phyloP scores from a whole-genome alignment of 108 stramenopile species.

The Craspedostauros australis region DNA sequence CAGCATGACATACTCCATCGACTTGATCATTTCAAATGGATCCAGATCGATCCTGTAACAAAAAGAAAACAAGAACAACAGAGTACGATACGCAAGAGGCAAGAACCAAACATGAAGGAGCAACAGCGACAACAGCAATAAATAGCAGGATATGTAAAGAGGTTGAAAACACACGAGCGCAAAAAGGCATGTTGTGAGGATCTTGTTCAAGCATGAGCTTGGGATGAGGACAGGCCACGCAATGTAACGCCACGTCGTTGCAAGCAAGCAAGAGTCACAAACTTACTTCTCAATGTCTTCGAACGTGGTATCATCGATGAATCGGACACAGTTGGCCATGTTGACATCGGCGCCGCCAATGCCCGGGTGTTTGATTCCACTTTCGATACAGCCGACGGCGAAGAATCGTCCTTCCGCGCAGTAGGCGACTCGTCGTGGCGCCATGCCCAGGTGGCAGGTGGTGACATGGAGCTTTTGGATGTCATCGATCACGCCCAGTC shows the following conservation, averaged over 20 bases:
- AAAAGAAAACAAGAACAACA: not conserved
- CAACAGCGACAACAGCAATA: no score
- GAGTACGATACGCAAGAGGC: not conserved
- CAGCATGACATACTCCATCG: conserved; percentile 53
- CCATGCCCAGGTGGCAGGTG: conserved; percentile 87
- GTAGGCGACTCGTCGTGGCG: conserved; percentile 86
- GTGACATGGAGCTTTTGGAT: conserved; percentile 98
- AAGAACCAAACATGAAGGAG: not conserved
- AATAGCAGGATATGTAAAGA: not conserved
- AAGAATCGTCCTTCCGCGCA: conserved; percentile 67
- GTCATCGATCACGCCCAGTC: conserved; percentile 94
- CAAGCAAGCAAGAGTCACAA: not conserved
- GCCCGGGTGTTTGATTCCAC: conserved; percentile 43
- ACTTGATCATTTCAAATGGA: conserved; percentile 78
- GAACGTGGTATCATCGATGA: conserved; percentile 84
- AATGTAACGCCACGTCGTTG: no score
- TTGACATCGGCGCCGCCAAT: conserved; percentile 39
- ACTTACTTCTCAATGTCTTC: conserved; percentile 75
- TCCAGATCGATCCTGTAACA: conserved; percentile 65
- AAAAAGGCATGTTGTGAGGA: no score
- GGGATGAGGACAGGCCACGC: no score
- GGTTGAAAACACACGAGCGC: no score
- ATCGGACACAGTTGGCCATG: conserved; percentile 84
- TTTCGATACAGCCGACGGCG: conserved; percentile 80
- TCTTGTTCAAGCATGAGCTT: no score